Base-by-base conservation (phyloP, 257 asterid genomes). In the Jaltomata sinuosa region DNA sequence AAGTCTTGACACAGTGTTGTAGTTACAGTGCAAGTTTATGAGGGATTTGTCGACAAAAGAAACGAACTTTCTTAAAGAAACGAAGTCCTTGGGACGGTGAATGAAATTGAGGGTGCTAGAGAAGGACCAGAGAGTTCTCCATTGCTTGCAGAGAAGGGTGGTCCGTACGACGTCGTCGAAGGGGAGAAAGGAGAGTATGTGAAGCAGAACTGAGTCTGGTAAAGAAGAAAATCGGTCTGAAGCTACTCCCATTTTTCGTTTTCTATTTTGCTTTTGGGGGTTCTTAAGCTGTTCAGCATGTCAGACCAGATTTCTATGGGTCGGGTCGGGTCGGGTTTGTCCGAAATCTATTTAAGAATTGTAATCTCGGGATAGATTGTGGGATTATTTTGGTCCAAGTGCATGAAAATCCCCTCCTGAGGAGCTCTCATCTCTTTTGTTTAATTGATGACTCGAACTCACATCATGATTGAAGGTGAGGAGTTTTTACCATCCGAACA, bases 191-290 rank as follows among this genome's bases (percentile, higher is more conserved):
- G 81, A 76, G 59, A 76, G 81, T 15, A 76, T 76, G 25, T 76
- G 81, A 76, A 76, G 59, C n/a, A 76, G 59, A 76, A 47, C n/a
- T 15, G 81, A 22, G 7, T 76, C 61, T 0, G 81, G 81, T 3
- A 76, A 76, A 18, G 81, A 76, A 76, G 61, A 47, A n/a, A 76
- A 76, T 76, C 81, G 59, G 42, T 76, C 81, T 76, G 59, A 45
- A 76, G 59, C 40, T 45, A 45, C 59, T 42, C 22, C 81, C 81
- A 76, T 76, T 25, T 45, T 74, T 29, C 21, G 29, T 38, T 69
- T 38, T 21, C 9, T 16, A 1, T 47, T 45, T 25, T 29, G 4
- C 9, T 22, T 74, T 12, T 0, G 38, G 38, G 52, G 55, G 5
- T 3, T 69, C 40, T 34, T 19, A 21, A 11, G 6, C 3, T 6